phyloP scores from a whole-genome alignment of 805 yeast species.

The Suhomyces sp. region DNA sequence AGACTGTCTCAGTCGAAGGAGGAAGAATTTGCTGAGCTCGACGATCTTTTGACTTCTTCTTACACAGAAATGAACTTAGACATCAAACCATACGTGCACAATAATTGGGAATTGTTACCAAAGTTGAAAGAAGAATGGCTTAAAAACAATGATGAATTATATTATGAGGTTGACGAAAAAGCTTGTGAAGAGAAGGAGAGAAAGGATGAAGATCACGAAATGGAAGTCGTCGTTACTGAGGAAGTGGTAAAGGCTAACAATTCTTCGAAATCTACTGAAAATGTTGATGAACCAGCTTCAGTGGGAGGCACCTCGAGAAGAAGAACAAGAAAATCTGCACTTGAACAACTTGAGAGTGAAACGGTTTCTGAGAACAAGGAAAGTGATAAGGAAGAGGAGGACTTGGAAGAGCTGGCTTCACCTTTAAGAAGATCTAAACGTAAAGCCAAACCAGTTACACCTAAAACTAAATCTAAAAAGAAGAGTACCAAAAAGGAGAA shows the following conservation, averaged over 20 bases:
- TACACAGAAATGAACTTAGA: conserved; percentile 12
- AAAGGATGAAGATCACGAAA: not conserved
- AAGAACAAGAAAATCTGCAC: not conserved
- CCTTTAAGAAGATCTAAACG: not conserved
- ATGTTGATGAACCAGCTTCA: not conserved
- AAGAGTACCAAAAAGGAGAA: not conserved
- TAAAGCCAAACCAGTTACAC: not conserved
- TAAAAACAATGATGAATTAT: conserved; percentile 6
- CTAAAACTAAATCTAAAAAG: not conserved
- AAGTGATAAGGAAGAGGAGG: not conserved
- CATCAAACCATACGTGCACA: conserved; percentile 12
- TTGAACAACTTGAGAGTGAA: not conserved
- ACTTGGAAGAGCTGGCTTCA: not conserved
- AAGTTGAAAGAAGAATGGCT: conserved; percentile 15
- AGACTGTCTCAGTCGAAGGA: not conserved
- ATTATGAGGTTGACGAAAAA: not conserved
- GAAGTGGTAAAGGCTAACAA: not conserved
- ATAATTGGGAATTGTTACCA: conserved; percentile 23
- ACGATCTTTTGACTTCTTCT: conserved; percentile 16
- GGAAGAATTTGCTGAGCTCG: conserved; percentile 11
- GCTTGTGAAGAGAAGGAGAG: not conserved
- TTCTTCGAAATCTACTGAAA: not conserved
- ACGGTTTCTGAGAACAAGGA: not conserved
- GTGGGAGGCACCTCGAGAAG: not conserved
- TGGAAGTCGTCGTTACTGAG: not conserved